phyloP scores from a whole-genome alignment of 2,329 filamentous ascomycete species.

The Phoma herbarum region DNA sequence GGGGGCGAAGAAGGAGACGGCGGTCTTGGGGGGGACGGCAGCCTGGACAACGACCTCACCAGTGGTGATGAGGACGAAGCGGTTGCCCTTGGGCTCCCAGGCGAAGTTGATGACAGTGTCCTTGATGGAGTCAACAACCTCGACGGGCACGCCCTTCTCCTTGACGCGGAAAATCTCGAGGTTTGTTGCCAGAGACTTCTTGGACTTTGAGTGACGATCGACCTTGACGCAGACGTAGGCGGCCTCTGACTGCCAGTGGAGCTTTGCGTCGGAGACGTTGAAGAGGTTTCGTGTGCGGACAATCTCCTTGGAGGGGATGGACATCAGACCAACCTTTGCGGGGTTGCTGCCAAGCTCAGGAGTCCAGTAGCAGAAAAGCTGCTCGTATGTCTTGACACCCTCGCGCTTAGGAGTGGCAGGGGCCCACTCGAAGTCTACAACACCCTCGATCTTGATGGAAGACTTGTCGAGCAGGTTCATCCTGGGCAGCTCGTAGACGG shows the following conservation, averaged over 20 bases:
- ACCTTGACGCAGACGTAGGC: slow-evolving; percentile 98
- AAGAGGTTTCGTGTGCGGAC: slow-evolving; percentile 96
- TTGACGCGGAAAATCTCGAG: slow-evolving; percentile 97
- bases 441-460: slow-evolving; percentile 93
- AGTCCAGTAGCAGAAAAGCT: slow-evolving; percentile 98
- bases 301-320: slow-evolving; percentile 91
- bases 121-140: slow-evolving; percentile 97
- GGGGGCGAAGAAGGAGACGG: slow-evolving; percentile 94
- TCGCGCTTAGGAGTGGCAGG: slow-evolving; percentile 84
- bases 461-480: slow-evolving; percentile 93
- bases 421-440: slow-evolving; percentile 98
- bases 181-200: slow-evolving; percentile 96
- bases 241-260: slow-evolving; percentile 97
- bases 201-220: slow-evolving; percentile 97
- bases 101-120: slow-evolving; percentile 99
- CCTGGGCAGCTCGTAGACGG: slow-evolving; percentile 85
- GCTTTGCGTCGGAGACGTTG: slow-evolving; percentile 96
- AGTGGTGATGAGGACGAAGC: slow-evolving; percentile 96
- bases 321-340: slow-evolving; percentile 96
- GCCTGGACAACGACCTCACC: slow-evolving; percentile 81
- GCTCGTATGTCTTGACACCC: slow-evolving; percentile 89
- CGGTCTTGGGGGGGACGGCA: slow-evolving; percentile 90
- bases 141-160: slow-evolving; percentile 97
- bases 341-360: slow-evolving; percentile 98
- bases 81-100: slow-evolving; percentile 97